Base-by-base conservation (phyloP, 2,329 filamentous ascomycete genomes). In the Apiospora sp. region DNA sequence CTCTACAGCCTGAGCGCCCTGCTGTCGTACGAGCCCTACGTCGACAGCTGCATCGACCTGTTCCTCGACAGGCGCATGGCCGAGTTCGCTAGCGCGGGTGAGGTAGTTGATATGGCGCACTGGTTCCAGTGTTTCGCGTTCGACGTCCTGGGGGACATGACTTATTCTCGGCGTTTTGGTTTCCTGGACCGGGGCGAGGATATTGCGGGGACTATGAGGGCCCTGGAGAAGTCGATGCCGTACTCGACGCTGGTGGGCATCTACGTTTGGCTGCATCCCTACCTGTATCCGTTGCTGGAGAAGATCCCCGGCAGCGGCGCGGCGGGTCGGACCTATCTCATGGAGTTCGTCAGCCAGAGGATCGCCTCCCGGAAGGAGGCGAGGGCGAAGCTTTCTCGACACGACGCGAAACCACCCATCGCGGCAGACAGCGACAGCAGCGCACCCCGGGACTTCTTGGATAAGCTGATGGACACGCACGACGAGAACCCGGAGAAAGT, bases 111-210 rank as follows among this genome's bases (percentile, higher is more conserved):
- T 43, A 54, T 75, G 68, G 71, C 46, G 16, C 51, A 73, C 43
- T 74, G 72, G 72, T 43, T 74, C 24, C 74, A 75, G 68, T 77
- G 75, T 43, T 79, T 78, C 67, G 78, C 77, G 6, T 78, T 79
- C 67, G 78, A 79, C 61, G 77, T 79, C 8, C 77, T 79, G 41
- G 75, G 73, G 10, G 72, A 73, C 19, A 78, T 79, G 30, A 78
- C 75, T 1, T 73, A 72, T 12, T 69, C 73, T 24, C 74, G 74
- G 19, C 74, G 74, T 8, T 74, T 79, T 48, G 78, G 77, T 12
- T 79, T 78, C 70, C 73, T 79, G 48, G 76, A 79, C 51, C 70
- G 72, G 27, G 76, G 77, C 7, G 68, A 77, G 67, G 78, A 79
- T 43, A 69, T 79, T 8, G 73, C 68, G 1, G 43, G 44, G 7